Conservation (phyloP, 305 asterid genomes). For the Rubia tinctorum region DNA sequence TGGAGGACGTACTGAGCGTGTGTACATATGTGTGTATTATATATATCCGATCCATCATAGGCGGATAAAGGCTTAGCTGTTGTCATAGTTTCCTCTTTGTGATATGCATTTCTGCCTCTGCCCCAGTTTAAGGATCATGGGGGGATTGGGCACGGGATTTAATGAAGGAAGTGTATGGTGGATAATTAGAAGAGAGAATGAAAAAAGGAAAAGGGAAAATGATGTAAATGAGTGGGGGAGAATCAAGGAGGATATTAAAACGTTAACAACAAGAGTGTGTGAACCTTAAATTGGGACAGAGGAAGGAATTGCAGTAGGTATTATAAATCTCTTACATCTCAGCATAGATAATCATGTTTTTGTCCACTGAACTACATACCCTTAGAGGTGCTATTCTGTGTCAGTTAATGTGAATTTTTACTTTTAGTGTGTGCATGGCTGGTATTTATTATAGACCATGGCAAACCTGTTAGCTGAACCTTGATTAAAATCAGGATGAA, state of each 20-base stretch:
- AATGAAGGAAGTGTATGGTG: neutral
- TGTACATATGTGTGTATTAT: too few relatives aligned
- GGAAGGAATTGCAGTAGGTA: neutral
- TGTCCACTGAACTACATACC: neutral
- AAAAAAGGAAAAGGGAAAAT: neutral
- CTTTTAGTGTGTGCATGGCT: neutral
- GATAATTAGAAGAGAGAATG: neutral
- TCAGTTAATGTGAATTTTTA: neutral
- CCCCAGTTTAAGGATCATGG: neutral
- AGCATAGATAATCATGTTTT: constrained; percentile 1
- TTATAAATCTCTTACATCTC: neutral
- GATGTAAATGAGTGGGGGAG: neutral
- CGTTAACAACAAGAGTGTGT: neutral
- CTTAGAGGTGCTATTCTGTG: neutral
- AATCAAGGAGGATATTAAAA: neutral
- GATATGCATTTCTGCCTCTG: too few relatives aligned
- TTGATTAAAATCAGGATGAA: neutral
- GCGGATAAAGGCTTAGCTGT: neutral
- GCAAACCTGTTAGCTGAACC: constrained; percentile 2
- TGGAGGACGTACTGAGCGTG: too few relatives aligned
- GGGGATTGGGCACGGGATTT: neutral
- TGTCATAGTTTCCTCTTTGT: too few relatives aligned
- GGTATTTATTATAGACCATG: constrained; percentile 1
- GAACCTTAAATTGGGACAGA: neutral
- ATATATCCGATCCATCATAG: neutral